Evolutionary conservation across 2,329 filamentous ascomycete genomes (phyloP), one percentile per base, ranked within the genome.

Genomic region (Aspergillus ibericus): DNA sequence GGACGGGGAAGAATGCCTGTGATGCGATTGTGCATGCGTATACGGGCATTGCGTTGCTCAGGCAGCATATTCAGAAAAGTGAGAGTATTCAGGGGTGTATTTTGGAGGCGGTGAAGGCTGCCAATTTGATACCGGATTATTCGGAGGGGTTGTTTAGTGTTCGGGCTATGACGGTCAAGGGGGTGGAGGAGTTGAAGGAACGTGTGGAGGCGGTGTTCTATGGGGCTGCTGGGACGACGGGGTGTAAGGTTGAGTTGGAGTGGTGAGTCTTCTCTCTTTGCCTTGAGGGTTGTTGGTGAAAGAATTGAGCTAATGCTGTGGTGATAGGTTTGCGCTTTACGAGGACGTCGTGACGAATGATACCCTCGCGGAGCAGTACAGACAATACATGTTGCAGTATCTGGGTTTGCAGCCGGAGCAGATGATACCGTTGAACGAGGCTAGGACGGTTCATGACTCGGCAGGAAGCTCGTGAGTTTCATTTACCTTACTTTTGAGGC

Each of bases 211-310:
- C 18, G 18, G 36, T 51, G 18, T 51, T 51, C 10, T 13, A 38
- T 16, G 49, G 49, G 1, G 49, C 34, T 3, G 49, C 49, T 0
- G 49, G 2, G 20, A 34, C 49, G 20, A 51, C 49, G 10, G 49
- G 49, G 0, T 51, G 49, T 25, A 51, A 16, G 13, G 49, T 51
- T 15, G 49, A 51, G n/a, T 25, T 51, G 49, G 34, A 51, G 6
- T 51, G 49, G 56, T n/a, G 54, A 20, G 36, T 56, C 25, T 25
- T 51, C 49, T 13, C 58, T 60, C 27, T 58, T 51, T 12, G 22
- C 50, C 7, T 56, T 56, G 3, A 48, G 53, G 9, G 40, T 36
- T 32, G 27, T 49, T 52, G 15, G 27, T 9, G 15, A 1, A 25
- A 20, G 4, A 29, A 8, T 1, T 9, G 32, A 22, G 10, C 49